Base-by-base conservation (phyloP, 371 early-diverging fungal genomes). In the Amoeboaphelidium protococcarum region DNA sequence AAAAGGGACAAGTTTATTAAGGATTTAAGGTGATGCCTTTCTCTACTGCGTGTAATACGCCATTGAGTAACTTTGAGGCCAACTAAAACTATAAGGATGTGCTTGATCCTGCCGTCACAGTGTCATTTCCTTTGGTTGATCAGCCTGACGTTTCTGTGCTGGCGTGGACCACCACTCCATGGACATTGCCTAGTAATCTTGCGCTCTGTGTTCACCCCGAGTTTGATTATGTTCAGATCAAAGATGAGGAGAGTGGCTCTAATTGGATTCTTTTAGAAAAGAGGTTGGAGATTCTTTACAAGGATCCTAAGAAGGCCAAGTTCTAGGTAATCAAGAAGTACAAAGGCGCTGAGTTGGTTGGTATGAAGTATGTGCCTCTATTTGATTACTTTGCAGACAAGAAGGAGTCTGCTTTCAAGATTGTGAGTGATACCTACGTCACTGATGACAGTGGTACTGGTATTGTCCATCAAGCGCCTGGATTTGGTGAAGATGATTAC, bases 121-220 rank as follows among this genome's bases (percentile, higher is more conserved):
- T 98, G 26, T 72, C 87, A n/a, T 94, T 99, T 73, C 94, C 97
- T 46, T 71, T 86, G 45, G 56, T 75, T 43, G 65, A 64, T 26
- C 92, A 91, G 44, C 78, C 84, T 19, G 54, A 69, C 1, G 78
- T 81, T 20, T 61, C 73, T 27, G 59, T 99, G 48, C 68, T 98
- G 26, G 94, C 94, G 1, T 99, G 98, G 98, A 99, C 99, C 22
- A 99, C 99, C 42, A 99, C 99, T 2, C 99, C 99, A 27, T 99
- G 99, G 99, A 99, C 99, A 16, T 65, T 99, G 47, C 98, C 99
- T 25, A 78, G 83, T 57, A 95, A 97, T 67, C 65, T 91, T 64
- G 98, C 80, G 44, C 71, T 98, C 1, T 80, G 82, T 59, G 88
- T 97, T 42, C 73, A 97, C 63, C 86, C 88, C 37, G 75, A 75